phyloP scores from a whole-genome alignment of 1,284 basidiomycete species.

The Chondrostereum purpureum region DNA sequence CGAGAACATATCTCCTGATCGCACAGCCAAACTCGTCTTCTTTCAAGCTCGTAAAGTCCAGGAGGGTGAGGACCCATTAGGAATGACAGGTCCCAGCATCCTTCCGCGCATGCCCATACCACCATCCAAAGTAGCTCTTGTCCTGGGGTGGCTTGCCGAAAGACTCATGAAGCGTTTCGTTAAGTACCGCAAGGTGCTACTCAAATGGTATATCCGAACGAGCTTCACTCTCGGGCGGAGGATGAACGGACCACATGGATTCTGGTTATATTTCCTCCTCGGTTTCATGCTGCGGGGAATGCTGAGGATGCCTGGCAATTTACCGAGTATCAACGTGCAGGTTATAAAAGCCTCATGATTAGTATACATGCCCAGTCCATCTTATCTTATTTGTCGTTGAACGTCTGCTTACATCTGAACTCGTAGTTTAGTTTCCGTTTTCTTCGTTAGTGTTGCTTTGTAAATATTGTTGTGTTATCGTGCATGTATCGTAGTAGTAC shows the following conservation, averaged over 20 bases:
- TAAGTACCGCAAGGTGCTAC: conserved; percentile 10
- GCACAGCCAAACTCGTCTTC: conserved; percentile 13
- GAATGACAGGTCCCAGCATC: conserved; percentile 4
- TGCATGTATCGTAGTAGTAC: too few relatives aligned
- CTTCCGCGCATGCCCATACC: not conserved
- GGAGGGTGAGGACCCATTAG: conserved; percentile 13
- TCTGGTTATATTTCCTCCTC: conserved; percentile 11
- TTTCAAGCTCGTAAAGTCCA: conserved; percentile 14
- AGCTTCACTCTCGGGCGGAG: conserved; percentile 9
- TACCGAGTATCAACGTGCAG: conserved; percentile 11
- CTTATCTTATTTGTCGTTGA: too few relatives aligned
- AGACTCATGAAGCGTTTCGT: conserved; percentile 12
- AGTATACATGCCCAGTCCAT: too few relatives aligned
- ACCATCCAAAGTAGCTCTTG: conserved; percentile 11
- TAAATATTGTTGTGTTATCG: too few relatives aligned
- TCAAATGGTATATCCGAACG: conserved; percentile 10
- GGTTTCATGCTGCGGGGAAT: conserved; percentile 13
- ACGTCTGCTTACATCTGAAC: too few relatives aligned
- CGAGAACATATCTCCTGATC: conserved; percentile 13
- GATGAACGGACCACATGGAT: conserved; percentile 10
- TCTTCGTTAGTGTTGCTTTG: too few relatives aligned
- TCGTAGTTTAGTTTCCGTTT: too few relatives aligned
- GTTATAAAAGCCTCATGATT: conserved; percentile 9
- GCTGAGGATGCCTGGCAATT: conserved; percentile 4
- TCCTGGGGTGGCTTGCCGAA: conserved; percentile 13